phyloP scores from a whole-genome alignment of 75 land plant genomes.

The Cunninghamia lanceolata region DNA sequence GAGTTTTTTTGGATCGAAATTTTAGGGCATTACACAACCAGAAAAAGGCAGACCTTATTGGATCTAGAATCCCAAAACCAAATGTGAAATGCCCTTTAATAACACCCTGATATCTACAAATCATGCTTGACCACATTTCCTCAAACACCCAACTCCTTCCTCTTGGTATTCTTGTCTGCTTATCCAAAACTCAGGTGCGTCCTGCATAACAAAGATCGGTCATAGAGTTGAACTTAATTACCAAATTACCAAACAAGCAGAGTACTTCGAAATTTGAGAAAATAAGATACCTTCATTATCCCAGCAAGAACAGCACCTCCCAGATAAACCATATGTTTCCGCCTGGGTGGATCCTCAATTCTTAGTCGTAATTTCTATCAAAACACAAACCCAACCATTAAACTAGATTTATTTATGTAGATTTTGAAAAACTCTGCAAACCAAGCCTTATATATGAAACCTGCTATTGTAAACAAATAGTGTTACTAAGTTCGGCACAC shows the following conservation, averaged over 20 bases:
- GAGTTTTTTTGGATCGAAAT: no score
- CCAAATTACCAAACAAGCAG: neutral
- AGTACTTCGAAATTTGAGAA: neutral
- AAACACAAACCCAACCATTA: neutral
- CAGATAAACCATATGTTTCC: slow-evolving; percentile 99
- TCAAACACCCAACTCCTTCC: slow-evolving; percentile 82
- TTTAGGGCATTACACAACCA: no score
- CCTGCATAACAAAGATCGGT: slow-evolving; percentile 38
- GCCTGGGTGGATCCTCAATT: slow-evolving; percentile 96
- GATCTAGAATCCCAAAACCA: neutral
- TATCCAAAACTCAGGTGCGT: slow-evolving; percentile 98
- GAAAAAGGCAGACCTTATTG: neutral
- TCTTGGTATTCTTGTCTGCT: slow-evolving; percentile 83
- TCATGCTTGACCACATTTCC: slow-evolving; percentile 61
- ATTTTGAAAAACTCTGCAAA: slow-evolving; percentile 6
- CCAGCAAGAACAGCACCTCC: slow-evolving; percentile 99
- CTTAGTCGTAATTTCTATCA: slow-evolving; percentile 78
- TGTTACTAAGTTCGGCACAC: neutral
- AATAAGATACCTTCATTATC: slow-evolving; percentile 80
- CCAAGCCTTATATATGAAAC: neutral
- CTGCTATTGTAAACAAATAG: neutral
- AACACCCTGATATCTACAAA: neutral
- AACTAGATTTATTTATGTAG: neutral
- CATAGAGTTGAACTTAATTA: neutral
- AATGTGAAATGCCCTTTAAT: neutral